Evolutionary conservation across 495 filamentous ascomycete species (phyloP).

Genomic region (Corynascus novoguineensis): DNA sequence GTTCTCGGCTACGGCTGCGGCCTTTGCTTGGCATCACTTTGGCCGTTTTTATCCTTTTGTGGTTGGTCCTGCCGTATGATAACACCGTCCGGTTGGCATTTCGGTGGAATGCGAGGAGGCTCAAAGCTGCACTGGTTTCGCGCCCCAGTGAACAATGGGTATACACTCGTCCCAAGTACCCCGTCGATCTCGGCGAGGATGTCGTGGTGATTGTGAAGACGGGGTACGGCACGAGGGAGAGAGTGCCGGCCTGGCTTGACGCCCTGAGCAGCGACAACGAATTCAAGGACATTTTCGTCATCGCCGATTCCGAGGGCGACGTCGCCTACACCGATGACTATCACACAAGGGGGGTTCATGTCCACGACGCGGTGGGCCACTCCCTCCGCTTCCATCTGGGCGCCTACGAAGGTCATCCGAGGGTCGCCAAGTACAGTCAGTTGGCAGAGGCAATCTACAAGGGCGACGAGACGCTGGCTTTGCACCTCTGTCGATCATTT

Average conservation of each 20-base stretch:
- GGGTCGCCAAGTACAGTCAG: conserved; percentile 34
- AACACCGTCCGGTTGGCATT: conserved; percentile 19
- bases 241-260: conserved; percentile 35
- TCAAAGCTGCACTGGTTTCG: neutral
- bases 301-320: conserved; percentile 34
- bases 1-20: neutral
- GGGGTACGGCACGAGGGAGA: conserved; percentile 38
- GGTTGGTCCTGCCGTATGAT: conserved; percentile 24
- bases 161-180: conserved; percentile 15
- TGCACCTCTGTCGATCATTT: conserved; percentile 29
- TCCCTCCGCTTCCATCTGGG: conserved; percentile 22
- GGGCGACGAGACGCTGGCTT: conserved; percentile 33
- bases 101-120: conserved; percentile 16
- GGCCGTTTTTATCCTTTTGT: conserved; percentile 10
- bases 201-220: conserved; percentile 43
- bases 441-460: conserved; percentile 32
- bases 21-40: neutral
- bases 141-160: conserved; percentile 20
- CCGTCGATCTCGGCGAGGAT: conserved; percentile 32
- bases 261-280: conserved; percentile 26
- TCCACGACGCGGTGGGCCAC: conserved; percentile 34
- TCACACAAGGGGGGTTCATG: conserved; percentile 25
- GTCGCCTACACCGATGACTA: conserved; percentile 12
- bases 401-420: conserved; percentile 19
- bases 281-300: conserved; percentile 35